Evolutionary conservation across 192 early-diverging fungal genomes (phyloP).

Genomic region (Umbelopsis vinacea): DNA sequence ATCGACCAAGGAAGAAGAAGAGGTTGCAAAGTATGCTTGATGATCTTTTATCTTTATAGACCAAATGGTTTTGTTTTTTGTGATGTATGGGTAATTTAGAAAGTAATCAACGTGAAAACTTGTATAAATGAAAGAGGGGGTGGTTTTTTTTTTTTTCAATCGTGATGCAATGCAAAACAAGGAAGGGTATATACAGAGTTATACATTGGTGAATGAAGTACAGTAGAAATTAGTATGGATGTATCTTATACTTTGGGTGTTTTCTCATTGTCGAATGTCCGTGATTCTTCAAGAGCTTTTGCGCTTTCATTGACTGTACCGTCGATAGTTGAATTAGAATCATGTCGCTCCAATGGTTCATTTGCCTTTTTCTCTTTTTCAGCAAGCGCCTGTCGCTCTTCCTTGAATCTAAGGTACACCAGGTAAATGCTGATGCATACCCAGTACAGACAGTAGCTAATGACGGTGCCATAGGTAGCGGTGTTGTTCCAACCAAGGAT

Average conservation of each 20-base stretch:
- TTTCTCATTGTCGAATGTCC: neutral
- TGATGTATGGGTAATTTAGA: neutral
- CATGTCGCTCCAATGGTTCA: neutral
- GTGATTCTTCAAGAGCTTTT: neutral
- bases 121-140: neutral
- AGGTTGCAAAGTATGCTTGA: conserved; percentile 8
- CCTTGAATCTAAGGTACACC: conserved; percentile 48
- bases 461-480: conserved; percentile 74
- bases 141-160: neutral
- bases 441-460: conserved; percentile 87
- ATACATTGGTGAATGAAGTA: neutral
- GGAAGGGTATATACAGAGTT: neutral
- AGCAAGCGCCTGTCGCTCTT: conserved; percentile 16
- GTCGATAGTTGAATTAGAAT: conserved; percentile 8
- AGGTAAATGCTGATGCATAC: conserved; percentile 54
- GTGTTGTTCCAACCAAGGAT: conserved; percentile 77
- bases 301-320: conserved; percentile 3
- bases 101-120: neutral
- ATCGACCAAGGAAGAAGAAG: neutral
- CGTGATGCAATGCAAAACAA: neutral
- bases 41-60: conserved; percentile 7
- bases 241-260: neutral
- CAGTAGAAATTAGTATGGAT: no score
- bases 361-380: conserved; percentile 11
- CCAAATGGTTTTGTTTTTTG: neutral